Evolutionary conservation across 2,329 filamentous ascomycete species (phyloP), one percentile per base, ranked within the genome.

Genomic region (Dactylellina sp.): DNA sequence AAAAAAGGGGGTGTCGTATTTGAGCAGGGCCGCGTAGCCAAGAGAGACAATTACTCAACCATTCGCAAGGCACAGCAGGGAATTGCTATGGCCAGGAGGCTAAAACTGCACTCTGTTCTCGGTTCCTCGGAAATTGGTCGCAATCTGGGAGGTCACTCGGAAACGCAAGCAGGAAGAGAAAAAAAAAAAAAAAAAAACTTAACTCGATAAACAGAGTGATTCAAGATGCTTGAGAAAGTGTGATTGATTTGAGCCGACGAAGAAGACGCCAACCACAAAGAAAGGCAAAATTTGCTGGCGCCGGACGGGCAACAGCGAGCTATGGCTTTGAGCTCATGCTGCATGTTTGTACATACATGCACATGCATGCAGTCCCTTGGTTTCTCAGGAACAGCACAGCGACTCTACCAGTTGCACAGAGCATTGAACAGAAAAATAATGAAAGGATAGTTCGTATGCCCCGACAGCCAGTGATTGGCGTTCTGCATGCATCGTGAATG

Each of bases 1-100:
- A 18, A n/a, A 35, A 62, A 71, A 71, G 56, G 35, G 57, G 65
- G 57, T 6, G 20, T 57, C 42, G 57, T 63, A 56, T 71, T 71
- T 52, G 6, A 35, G 40, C 62, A 61, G 47, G 64, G 64, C 35
- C 55, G 46, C 32, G 64, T 61, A 52, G 64, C 64, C 56, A 62
- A 62, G 64, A 70, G 50, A 63, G 57, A 62, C 56, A 71, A 56
- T 65, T 63, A 56, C 65, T 56, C 46, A 56, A 47, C 44, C 40
- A 24, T 62, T 62, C 56, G 64, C 50, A 50, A 62, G 47, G 64
- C 56, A 55, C 37, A 59, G n/a, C 42, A 46, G 14, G 20, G 14
- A 22, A 9, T 20, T 18, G 9, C 5, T 12, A 12, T n/a, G 35
- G 24, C 25, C 52, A 68, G 53, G 63, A 68, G 53, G 63, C 47